Evolutionary conservation across 1,139 yeast genomes (phyloP).

Genomic region (Nadsonia starkeyi-henricii): DNA sequence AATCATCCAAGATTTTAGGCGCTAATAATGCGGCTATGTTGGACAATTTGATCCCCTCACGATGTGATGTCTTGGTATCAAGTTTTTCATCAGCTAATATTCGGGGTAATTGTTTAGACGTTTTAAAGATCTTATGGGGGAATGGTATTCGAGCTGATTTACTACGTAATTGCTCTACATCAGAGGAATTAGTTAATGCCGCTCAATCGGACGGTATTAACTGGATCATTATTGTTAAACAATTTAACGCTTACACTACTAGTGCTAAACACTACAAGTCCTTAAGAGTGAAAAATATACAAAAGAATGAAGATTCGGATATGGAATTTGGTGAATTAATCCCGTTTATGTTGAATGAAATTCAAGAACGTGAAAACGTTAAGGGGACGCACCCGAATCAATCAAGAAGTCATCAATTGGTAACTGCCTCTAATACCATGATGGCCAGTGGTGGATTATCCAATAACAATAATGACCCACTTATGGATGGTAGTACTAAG

Average conservation of each 20-base stretch:
- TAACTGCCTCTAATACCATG: neutral
- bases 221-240: conserved; percentile 65
- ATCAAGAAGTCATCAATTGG: neutral
- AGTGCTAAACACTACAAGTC: conserved; percentile 47
- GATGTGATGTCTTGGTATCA: conserved; percentile 74
- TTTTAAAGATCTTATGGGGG: conserved; percentile 56
- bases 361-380: conserved; percentile 18
- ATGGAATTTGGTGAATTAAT: conserved; percentile 53
- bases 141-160: conserved; percentile 60
- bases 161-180: conserved; percentile 31
- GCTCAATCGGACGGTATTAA: conserved; percentile 60
- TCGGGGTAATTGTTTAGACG: conserved; percentile 46
- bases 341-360: conserved; percentile 33
- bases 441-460: neutral
- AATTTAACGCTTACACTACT: conserved; percentile 27
- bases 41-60: conserved; percentile 15
- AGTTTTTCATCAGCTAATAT: conserved; percentile 37
- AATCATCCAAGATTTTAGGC: conserved; percentile 15
- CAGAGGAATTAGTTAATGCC: conserved; percentile 55
- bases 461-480: neutral
- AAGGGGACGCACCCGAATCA: neutral
- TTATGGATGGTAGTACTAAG: neutral
- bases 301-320: conserved; percentile 51
- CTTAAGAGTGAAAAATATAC: conserved; percentile 51
- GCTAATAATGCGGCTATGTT: conserved; percentile 4